phyloP scores from a whole-genome alignment of 169 alveolate species.

The Miamiensis avidus region DNA sequence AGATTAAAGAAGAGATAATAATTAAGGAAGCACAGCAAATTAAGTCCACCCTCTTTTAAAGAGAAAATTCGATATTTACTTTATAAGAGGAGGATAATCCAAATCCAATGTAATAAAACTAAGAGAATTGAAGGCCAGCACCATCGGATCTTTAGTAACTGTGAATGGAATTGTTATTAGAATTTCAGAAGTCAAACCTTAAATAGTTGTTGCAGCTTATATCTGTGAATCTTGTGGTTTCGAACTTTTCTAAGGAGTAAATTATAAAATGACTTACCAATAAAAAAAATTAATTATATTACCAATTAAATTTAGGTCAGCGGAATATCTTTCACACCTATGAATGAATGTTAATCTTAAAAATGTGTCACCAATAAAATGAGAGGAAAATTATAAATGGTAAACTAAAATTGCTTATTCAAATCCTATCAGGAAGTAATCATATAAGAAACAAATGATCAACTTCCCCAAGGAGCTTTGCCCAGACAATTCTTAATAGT shows the following conservation, averaged over 20 bases:
- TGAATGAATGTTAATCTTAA: slow-evolving; percentile 91
- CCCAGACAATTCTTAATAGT: slow-evolving; percentile 91
- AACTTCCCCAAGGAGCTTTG: slow-evolving; percentile 95
- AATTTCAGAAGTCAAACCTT: slow-evolving; percentile 92
- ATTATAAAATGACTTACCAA: too few species aligned
- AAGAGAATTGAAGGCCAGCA: slow-evolving; percentile 90
- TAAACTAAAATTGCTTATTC: slow-evolving; percentile 70
- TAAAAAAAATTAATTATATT: too few species aligned
- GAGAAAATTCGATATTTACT: slow-evolving; percentile 57
- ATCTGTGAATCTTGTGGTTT: slow-evolving; percentile 96
- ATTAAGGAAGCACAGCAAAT: slow-evolving; percentile 5
- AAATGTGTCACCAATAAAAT: slow-evolving; percentile 86
- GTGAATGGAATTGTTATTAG: slow-evolving; percentile 92
- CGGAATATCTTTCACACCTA: slow-evolving; percentile 81
- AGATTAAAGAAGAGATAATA: slow-evolving; percentile 24
- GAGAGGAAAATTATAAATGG: slow-evolving; percentile 72
- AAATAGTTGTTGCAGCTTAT: slow-evolving; percentile 92
- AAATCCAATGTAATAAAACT: slow-evolving; percentile 69
- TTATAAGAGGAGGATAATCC: slow-evolving; percentile 58
- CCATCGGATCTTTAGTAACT: slow-evolving; percentile 88
- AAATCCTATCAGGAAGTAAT: slow-evolving; percentile 89
- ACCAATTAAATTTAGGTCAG: slow-evolving; percentile 19
- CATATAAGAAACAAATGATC: slow-evolving; percentile 93
- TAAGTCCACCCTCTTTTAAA: slow-evolving; percentile 70
- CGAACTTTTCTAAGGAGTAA: slow-evolving; percentile 81